A percentile compares a stretch with the other conserved stretches of the same genome.
These are phyloP conservation scores for Zea luxurians DNA, from an alignment of 176 grass and related monocot species.

Conservation along the genomic window DNA sequence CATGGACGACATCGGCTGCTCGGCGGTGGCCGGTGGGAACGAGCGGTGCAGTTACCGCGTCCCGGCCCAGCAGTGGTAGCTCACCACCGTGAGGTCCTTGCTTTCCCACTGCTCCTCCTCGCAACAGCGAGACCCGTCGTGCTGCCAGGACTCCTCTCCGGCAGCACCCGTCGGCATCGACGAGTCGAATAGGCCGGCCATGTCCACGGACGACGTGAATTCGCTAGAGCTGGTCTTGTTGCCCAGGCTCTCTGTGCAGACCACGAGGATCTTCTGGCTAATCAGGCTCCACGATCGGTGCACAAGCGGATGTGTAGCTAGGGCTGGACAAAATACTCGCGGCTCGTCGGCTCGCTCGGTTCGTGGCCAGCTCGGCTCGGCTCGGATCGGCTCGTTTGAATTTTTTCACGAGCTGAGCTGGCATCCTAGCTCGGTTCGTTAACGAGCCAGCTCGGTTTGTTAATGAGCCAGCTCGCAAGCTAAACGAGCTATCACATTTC, in stretches of 20 bases:
- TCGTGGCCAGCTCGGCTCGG: too few relatives aligned
- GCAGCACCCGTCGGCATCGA: not conserved
- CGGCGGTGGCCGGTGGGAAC: conserved; percentile 69
- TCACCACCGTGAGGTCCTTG: conserved; percentile 56
- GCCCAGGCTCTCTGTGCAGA: conserved; percentile 99
- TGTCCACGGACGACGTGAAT: conserved; percentile 44
- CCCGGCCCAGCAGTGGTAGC: conserved; percentile 67
- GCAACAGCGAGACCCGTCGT: not conserved
- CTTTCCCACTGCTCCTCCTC: not conserved
- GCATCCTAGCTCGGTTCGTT: too few relatives aligned
- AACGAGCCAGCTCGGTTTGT: too few relatives aligned
- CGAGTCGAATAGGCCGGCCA: conserved; percentile 26
- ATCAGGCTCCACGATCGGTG: conserved; percentile 59
- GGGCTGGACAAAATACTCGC: too few relatives aligned
- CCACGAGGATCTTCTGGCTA: conserved; percentile 85
- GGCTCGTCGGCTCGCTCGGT: too few relatives aligned
- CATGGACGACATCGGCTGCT: conserved; percentile 59
- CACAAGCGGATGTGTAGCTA: conserved; percentile 14
- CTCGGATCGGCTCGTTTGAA: too few relatives aligned
- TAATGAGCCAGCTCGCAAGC: too few relatives aligned
- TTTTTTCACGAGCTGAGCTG: too few relatives aligned
- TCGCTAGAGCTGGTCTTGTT: conserved; percentile 75
- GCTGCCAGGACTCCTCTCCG: conserved; percentile 24
- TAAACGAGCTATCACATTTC: too few relatives aligned
- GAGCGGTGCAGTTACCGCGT: conserved; percentile 35